phyloP scores from a whole-genome alignment of 495 filamentous ascomycete species.

The Penicillium salamii region DNA sequence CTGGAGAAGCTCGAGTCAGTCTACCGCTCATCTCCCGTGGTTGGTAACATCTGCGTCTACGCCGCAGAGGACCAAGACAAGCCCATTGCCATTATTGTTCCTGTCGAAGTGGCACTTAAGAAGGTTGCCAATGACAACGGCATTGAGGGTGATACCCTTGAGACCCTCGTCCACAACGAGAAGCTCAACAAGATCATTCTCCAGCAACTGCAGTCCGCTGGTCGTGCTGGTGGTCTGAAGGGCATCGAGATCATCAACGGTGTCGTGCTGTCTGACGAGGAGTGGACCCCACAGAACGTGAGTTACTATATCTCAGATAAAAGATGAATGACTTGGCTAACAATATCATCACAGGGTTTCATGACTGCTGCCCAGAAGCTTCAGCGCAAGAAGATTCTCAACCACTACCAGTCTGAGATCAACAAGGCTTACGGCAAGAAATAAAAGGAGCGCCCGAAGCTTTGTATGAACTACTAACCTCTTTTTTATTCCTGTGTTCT shows the following conservation, averaged over 20 bases:
- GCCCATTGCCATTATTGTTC: slow-evolving; percentile 93
- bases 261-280: slow-evolving; percentile 89
- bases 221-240: slow-evolving; percentile 70
- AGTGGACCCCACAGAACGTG: slow-evolving; percentile 97
- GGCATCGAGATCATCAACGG: slow-evolving; percentile 93
- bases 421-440: slow-evolving; percentile 50
- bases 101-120: slow-evolving; percentile 79
- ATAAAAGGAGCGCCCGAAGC: slow-evolving; percentile 16
- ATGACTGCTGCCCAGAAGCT: slow-evolving; percentile 57
- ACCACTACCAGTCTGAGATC: slow-evolving; percentile 44
- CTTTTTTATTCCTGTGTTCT: slow-evolving; percentile 7
- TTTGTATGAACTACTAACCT: slow-evolving; percentile 5
- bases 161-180: slow-evolving; percentile 79
- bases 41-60: slow-evolving; percentile 94
- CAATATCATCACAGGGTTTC: slow-evolving; percentile 35
- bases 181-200: slow-evolving; percentile 77
- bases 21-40: slow-evolving; percentile 81
- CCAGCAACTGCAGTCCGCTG: slow-evolving; percentile 74
- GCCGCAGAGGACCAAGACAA: slow-evolving; percentile 77
- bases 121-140: slow-evolving; percentile 72
- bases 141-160: slow-evolving; percentile 66
- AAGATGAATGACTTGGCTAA: slow-evolving; percentile 14
- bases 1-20: slow-evolving; percentile 97
- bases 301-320: slow-evolving; percentile 33
- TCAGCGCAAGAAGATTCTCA: slow-evolving; percentile 53